phyloP scores from a whole-genome alignment of 441 rosid species.

The Francoa sonchifolia region DNA sequence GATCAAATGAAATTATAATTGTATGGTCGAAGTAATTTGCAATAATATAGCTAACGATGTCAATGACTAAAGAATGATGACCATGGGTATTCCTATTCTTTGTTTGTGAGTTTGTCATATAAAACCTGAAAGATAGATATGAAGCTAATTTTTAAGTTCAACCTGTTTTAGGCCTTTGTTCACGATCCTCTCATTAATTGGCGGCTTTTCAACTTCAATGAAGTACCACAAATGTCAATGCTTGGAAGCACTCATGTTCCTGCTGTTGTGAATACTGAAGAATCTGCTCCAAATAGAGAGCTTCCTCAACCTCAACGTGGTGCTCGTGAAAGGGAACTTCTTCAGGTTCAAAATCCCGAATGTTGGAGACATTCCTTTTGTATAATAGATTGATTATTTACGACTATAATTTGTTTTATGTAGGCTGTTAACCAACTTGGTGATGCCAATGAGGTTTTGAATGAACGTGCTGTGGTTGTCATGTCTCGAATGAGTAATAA shows the following conservation, averaged over 20 bases:
- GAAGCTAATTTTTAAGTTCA: conserved; percentile 9
- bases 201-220: conserved; percentile 98
- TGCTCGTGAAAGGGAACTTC: conserved; percentile 92
- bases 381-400: too few species aligned
- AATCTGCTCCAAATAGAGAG: conserved; percentile 46
- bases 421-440: conserved; percentile 98
- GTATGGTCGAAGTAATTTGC: background rate
- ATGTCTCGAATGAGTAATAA: conserved; percentile 95
- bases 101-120: too few species aligned
- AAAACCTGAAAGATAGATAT: background rate
- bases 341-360: conserved; percentile 42
- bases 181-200: conserved; percentile 99
- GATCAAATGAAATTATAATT: background rate
- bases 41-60: background rate
- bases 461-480: conserved; percentile 88
- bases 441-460: conserved; percentile 94
- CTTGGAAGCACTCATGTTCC: conserved; percentile 43
- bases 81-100: background rate
- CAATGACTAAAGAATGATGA: background rate
- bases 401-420: conserved; percentile 7
- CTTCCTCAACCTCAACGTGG: conserved; percentile 90
- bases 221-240: conserved; percentile 85
- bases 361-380: too few species aligned
- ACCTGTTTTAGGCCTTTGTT: conserved; percentile 68
- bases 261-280: conserved; percentile 57